phyloP scores from a whole-genome alignment of 2,329 filamentous ascomycete species.

The Hymenoscyphus salicellus region DNA sequence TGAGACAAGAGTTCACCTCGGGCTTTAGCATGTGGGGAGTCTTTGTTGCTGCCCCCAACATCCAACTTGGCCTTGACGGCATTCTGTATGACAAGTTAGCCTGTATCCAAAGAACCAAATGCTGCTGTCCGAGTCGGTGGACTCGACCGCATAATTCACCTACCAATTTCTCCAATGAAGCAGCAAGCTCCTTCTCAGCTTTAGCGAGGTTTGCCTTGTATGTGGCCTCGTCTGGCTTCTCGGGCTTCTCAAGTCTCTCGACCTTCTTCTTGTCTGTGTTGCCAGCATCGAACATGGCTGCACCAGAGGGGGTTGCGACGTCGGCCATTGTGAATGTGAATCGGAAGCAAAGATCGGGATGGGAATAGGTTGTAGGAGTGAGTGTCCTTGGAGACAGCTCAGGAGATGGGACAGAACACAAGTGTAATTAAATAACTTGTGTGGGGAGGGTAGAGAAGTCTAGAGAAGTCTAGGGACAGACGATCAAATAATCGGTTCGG shows the following conservation, averaged over 20 bases:
- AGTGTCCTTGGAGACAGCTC: neutral
- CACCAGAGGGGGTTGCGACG: slow-evolving; percentile 42
- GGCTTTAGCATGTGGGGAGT: slow-evolving; percentile 75
- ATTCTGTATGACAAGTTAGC: slow-evolving; percentile 56
- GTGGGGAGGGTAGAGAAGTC: slow-evolving; percentile 10
- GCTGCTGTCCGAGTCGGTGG: neutral
- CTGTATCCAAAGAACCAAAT: neutral
- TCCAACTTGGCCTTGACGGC: slow-evolving; percentile 87
- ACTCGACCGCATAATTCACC: slow-evolving; percentile 30
- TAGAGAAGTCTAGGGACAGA: neutral
- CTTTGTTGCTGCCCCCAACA: slow-evolving; percentile 73
- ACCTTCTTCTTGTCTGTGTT: slow-evolving; percentile 39
- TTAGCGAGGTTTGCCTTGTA: slow-evolving; percentile 77
- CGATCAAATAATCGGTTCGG: neutral
- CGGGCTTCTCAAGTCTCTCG: slow-evolving; percentile 55
- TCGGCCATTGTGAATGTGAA: slow-evolving; percentile 46
- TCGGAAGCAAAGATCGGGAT: neutral
- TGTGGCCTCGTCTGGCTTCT: slow-evolving; percentile 81
- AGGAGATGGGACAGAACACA: slow-evolving; percentile 8
- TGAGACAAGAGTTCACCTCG: slow-evolving; percentile 82
- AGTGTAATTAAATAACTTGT: slow-evolving; percentile 29
- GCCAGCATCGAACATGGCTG: slow-evolving; percentile 40
- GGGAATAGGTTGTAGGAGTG: neutral
- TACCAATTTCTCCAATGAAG: slow-evolving; percentile 69
- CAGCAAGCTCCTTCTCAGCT: slow-evolving; percentile 83